Evolutionary conservation across 495 filamentous ascomycete species (phyloP), one percentile per base, ranked within the genome.

Genomic region (Acidomyces sp.): DNA sequence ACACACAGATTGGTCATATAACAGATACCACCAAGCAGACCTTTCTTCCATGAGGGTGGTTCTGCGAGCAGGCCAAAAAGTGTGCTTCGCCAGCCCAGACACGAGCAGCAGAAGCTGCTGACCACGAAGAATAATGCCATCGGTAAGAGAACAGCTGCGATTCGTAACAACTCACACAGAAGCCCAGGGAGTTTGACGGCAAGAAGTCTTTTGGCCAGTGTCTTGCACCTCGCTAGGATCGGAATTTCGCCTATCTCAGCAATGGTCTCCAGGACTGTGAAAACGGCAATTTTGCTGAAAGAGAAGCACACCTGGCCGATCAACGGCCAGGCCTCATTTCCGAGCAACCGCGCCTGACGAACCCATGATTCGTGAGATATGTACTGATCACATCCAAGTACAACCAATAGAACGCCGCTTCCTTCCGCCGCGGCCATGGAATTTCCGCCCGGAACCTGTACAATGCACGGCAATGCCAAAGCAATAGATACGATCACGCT

Each of bases 11-110:
- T n/a, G n/a, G n/a, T n/a, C n/a, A n/a, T n/a, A n/a, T n/a, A n/a
- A n/a, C n/a, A n/a, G n/a, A n/a, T n/a, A n/a, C n/a, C n/a, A n/a
- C n/a, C n/a, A n/a, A n/a, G n/a, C n/a, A n/a, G n/a, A n/a, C n/a
- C n/a, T n/a, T n/a, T n/a, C n/a, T n/a, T n/a, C n/a, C n/a, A 70
- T 67, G 15, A 51, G 51, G 0, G 61, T 7, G 26, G 26, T 7
- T 7, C 13, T 13, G 26, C 26, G 7, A 13, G 26, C 26, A 28
- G 26, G 26, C 26, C 26, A 28, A 28, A 13, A 7, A 28, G 13
- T 7, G 13, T 39, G 41, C 46, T 45, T 6, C 46, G n/a, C 46
- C 46, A 49, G 12, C 46, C 46, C 11, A 49, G 33, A 17, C 12
- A 18, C 13, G 26, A 28, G 26, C 26, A 28, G 26, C 26, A 28